Evolutionary conservation across 106 monocot genomes (phyloP), one percentile per base, ranked within the genome.

Genomic region (Agapanthus africanus): DNA sequence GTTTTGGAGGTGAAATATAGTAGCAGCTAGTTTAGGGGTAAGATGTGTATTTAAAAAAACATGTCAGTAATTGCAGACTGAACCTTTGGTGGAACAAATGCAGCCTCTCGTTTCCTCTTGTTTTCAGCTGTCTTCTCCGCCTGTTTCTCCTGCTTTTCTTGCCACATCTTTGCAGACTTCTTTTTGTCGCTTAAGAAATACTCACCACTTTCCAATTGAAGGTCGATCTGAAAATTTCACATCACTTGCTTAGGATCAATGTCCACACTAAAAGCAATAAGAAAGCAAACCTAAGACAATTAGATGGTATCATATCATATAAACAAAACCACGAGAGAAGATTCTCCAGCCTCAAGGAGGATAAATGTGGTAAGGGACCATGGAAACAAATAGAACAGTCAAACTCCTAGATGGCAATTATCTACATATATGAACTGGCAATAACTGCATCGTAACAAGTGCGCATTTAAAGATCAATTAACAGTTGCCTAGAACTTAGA

Each of bases 31-130:
- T n/a, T n/a, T 15, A 47, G 2, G 4, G 46, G 1, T 15, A 47
- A 47, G 46, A 7, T 7, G 16, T 15, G 46, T 38, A 49, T 21
- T 4, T 9, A 40, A 38, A 67, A 14, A 67, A 7, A 33, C 32
- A 16, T 40, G 13, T 37, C 28, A n/a, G 15, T 37, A 14, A 37
- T 76, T 54, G 18, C 3, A 46, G 46, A 4, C 14, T 6, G 7
- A 65, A 91, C 95, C 91, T 91, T 91, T 3, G 91, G 95, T 41
- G 91, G 92, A 75, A 97, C 70, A 74, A 97, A 97, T 37, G 97
- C 86, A 77, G 91, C 84, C 21, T 89, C 97, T 72, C 95, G 77
- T 67, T 91, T 91, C 75, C 87, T 89, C 79, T 92, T 97, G 59
- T 87, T 92, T 77, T 92, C 92, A 70, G 80, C 88, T 59, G 78